Base-by-base conservation (phyloP, 306 rosid genomes). In the Cucurbita pepo region DNA sequence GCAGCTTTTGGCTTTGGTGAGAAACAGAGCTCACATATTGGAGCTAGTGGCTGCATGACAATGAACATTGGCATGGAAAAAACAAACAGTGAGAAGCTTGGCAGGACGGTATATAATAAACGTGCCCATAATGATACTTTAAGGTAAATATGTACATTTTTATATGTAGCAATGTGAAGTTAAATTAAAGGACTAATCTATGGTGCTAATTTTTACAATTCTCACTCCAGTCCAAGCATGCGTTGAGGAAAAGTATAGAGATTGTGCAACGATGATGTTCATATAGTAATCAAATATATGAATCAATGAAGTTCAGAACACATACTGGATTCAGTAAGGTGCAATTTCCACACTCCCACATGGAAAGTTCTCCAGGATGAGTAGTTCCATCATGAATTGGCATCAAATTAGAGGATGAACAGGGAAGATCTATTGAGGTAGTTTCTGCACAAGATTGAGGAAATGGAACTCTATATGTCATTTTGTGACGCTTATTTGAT, bases 241-340 rank as follows among this genome's bases (percentile, higher is more conserved):
- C 5, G 44, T 21, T n/a, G 7, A 37, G 13, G 11, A 10, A 36
- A 60, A 34, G 3, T 22, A 10, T 30, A 60, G 43, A 60, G 19
- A 34, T 36, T 34, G 44, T 36, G 66, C 66, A 61, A 36, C 7
- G 44, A 14, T 63, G 19, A 63, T 40, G 51, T 50, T 69, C 45
- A 30, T 48, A 4, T 50, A 8, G 58, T 37, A 47, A 30, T 50
- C 4, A 36, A 69, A 50, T 14, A 47, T 13, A 60, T 55, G 37
- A 69, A 62, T 47, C 34, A 30, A 30, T 30, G 0, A 30, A 30
- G 34, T 30, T 30, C 34, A 69, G 60, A 51, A 79, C 52, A 78
- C 91, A 81, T 87, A 90, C 98, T 5, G 81, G 85, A 82, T 93
- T 93, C 77, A 90, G 77, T 45, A 93, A 81, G 74, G 98, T 93